These are phyloP conservation scores for Neurospora sp. DNA, from an alignment of 495 filamentous ascomycete genomes.

Conservation along the genomic window DNA sequence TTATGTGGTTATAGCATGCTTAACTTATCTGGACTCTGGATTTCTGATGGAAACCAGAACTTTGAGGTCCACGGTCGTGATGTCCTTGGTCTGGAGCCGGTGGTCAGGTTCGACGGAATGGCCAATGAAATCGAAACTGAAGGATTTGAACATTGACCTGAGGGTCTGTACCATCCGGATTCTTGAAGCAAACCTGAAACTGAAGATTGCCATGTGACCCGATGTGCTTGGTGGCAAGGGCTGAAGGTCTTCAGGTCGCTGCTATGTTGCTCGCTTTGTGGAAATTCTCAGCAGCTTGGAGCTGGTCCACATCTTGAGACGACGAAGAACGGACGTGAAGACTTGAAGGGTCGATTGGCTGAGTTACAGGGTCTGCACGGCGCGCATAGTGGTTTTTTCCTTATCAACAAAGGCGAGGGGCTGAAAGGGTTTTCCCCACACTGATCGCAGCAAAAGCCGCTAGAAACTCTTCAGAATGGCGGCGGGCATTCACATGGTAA, in stretches of 20 bases:
- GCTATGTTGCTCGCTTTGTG: background rate
- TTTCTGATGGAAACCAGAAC: background rate
- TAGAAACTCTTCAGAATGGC: background rate
- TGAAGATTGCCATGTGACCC: slow-evolving; percentile 1
- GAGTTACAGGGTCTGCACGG: background rate
- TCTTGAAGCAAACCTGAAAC: slow-evolving; percentile 30
- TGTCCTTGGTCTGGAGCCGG: background rate
- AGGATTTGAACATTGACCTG: background rate
- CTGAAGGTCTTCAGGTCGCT: background rate
- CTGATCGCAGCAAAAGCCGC: background rate
- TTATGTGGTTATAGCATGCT: background rate
- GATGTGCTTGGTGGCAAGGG: background rate
- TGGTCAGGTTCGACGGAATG: background rate
- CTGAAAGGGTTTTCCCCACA: background rate
- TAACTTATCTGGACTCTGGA: background rate
- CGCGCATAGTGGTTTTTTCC: background rate
- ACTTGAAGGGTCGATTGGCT: background rate
- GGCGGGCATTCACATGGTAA: background rate
- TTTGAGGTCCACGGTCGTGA: background rate
- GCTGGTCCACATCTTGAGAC: slow-evolving; percentile 11
- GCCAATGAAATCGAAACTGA: background rate
- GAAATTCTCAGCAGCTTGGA: slow-evolving; percentile 13
- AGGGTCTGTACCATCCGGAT: background rate
- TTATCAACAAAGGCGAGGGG: background rate
- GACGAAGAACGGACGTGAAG: background rate